A percentile compares a stretch with the other conserved stretches of the same genome.
Evolutionary conservation across 2,329 filamentous ascomycete species (phyloP).

Genomic region (Drechslerella dactyloides): DNA sequence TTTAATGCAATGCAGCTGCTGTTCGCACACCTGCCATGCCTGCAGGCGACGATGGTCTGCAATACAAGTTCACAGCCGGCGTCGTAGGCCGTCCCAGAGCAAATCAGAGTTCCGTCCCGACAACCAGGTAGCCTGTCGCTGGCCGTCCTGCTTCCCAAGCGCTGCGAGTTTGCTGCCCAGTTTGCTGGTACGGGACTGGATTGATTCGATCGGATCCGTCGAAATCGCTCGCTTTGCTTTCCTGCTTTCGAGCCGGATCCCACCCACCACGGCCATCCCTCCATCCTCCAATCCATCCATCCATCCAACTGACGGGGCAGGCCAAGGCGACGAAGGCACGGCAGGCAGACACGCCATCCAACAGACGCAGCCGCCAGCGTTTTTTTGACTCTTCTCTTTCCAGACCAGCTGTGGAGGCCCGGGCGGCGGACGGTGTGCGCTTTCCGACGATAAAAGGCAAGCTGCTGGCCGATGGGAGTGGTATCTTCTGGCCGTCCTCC

Average conservation of each 20-base stretch:
- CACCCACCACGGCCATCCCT: background rate
- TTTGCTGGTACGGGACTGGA: constrained; percentile 39
- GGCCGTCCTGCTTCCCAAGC: constrained; percentile 28
- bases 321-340: background rate
- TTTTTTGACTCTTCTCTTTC: no score
- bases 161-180: constrained; percentile 36
- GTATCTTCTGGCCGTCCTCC: no score
- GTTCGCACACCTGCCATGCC: constrained; percentile 17
- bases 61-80: no score
- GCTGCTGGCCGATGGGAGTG: no score
- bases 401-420: no score
- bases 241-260: constrained; percentile 16
- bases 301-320: background rate
- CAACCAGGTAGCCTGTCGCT: constrained; percentile 45
- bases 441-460: no score
- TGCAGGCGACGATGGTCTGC: constrained; percentile 7
- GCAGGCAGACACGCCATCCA: background rate
- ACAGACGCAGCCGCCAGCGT: background rate
- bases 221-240: constrained; percentile 13
- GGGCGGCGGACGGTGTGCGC: no score
- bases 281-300: background rate
- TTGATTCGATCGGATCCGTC: no score
- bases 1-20: constrained; percentile 51
- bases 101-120: constrained; percentile 14
- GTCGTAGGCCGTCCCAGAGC: no score